Base-by-base conservation (phyloP, 2,329 filamentous ascomycete genomes). In the Botrytis tulipae region DNA sequence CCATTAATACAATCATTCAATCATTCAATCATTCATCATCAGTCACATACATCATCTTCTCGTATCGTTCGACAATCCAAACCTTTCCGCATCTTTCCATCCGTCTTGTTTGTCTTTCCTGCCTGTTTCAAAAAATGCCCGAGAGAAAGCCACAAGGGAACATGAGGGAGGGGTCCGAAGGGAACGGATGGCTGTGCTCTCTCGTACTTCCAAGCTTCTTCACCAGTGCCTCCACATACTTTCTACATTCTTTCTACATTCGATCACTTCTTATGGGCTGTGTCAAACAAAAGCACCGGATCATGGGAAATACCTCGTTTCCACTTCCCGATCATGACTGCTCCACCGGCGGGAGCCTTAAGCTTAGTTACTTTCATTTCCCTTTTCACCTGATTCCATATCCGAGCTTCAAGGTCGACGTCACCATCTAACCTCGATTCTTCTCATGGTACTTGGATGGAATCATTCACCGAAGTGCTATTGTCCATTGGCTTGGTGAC, bases 401-500 rank as follows among this genome's bases (percentile, higher is more conserved):
- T 29, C 51, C 51, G n/a, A 57, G 51, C 8, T 40, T 25, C 37
- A 25, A 7, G 48, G 37, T 44, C 66, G 51, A 69, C 48, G 48
- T 69, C 66, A 69, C n/a, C 37, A 57, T 20, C 25, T 32, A 54
- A 68, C 46, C 65, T 54, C 46, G 3, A 44, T 22, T 25, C 22
- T 22, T n/a, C 40, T n/a, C 2, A 54, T 68, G 8, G 48, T 44
- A 42, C n/a, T 32, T 59, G 48, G 35, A 44, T 57, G 66, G 44
- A 57, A 57, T 18, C 32, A 42, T 32, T 69, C 66, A 69, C 66
- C 66, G 66, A 69, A 57, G 3, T 44, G 66, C 25, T 57, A 57
- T 69, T 32, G 18, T 57, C 40, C 54, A 20, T 70, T 70, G n/a
- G 68, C 32, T 46, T 70, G n/a, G 54, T 70, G 57, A 70, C 51